Conservation (phyloP, 352 stramenopile genomes). For the Pythium brachiatum region DNA sequence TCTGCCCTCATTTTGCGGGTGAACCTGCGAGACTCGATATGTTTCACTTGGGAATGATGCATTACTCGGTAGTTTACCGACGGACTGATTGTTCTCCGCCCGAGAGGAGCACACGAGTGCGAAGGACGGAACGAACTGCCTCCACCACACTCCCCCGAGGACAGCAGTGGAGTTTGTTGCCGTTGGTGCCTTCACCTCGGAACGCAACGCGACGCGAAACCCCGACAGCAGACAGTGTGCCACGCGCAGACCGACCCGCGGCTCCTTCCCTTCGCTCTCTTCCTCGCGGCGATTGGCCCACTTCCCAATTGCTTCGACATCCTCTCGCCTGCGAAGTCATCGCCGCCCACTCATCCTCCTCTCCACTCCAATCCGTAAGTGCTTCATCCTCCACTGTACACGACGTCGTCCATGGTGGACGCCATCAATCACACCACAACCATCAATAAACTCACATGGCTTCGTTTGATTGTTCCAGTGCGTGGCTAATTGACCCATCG, state of each 20-base stretch:
- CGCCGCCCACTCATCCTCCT: background rate
- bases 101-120: background rate
- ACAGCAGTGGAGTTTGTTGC: conserved; percentile 2
- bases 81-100: background rate
- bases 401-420: background rate
- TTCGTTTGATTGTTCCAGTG: background rate
- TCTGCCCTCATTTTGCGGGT: background rate
- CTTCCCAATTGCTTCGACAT: conserved; percentile 14
- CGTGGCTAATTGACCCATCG: background rate
- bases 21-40: conserved; percentile 25
- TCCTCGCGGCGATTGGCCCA: background rate
- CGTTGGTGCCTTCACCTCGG: background rate
- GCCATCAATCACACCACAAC: background rate
- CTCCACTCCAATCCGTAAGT: background rate
- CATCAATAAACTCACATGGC: background rate
- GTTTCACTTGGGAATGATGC: conserved; percentile 23
- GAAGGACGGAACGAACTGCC: background rate
- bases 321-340: background rate
- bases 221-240: background rate
- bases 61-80: conserved; percentile 14
- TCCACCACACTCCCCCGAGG: background rate
- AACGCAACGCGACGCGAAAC: background rate
- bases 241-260: background rate
- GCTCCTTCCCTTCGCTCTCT: background rate
- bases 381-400: background rate